Evolutionary conservation across 768 basidiomycete species (phyloP).

Genomic region (Chlorophyllum brunneum): DNA sequence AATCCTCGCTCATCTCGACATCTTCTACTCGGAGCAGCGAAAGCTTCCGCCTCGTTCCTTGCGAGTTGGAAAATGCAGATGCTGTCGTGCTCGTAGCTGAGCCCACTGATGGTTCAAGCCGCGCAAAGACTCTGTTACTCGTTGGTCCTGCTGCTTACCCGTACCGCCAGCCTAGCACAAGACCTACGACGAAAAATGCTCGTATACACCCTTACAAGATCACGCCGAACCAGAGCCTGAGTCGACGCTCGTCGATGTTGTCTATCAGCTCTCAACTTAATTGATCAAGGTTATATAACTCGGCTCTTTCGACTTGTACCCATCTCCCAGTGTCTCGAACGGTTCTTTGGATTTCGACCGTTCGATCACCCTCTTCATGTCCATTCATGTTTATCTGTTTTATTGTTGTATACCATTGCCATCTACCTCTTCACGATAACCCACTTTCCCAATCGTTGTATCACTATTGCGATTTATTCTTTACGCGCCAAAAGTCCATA

Average conservation of each 20-base stretch:
- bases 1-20: constrained; percentile 13
- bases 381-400: not conserved
- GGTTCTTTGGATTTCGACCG: not conserved
- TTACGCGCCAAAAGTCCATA: not conserved
- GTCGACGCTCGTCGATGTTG: constrained; percentile 2
- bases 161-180: constrained; percentile 36
- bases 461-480: not conserved
- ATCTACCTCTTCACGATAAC: not conserved
- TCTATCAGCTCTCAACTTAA: constrained; percentile 2
- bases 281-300: not conserved
- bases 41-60: constrained; percentile 43
- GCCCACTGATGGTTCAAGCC: constrained; percentile 13
- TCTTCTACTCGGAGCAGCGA: constrained; percentile 13
- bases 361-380: not conserved
- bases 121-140: constrained; percentile 35
- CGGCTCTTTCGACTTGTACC: not conserved
- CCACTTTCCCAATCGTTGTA: not conserved
- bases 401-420: not conserved
- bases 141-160: constrained; percentile 45
- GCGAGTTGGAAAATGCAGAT: constrained; percentile 48
- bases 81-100: constrained; percentile 46
- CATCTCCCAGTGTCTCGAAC: not conserved
- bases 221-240: constrained; percentile 4
- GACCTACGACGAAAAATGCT: constrained; percentile 40
- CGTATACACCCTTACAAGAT: constrained; percentile 51